These are phyloP conservation scores for Lecanosticta acicola DNA, from an alignment of 2,329 filamentous ascomycete genomes.

Conservation along the genomic window DNA sequence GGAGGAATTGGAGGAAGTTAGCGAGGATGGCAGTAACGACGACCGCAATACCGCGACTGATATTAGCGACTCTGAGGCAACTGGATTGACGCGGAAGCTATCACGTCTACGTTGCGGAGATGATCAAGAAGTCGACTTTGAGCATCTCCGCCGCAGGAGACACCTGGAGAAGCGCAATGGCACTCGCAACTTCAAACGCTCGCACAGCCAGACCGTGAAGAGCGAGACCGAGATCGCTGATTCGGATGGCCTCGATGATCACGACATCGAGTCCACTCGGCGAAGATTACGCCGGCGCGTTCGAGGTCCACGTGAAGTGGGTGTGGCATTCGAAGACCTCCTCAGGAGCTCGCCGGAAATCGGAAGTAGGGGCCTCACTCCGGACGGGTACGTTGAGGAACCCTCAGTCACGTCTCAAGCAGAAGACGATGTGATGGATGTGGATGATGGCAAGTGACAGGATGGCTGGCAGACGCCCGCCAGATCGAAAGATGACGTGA, in stretches of 20 bases:
- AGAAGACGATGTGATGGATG: neutral
- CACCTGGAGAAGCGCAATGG: conserved; percentile 37
- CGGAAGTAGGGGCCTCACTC: neutral
- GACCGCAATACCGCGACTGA: conserved; percentile 29
- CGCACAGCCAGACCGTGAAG: conserved; percentile 42
- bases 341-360: conserved; percentile 10
- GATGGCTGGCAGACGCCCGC: neutral
- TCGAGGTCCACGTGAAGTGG: conserved; percentile 33
- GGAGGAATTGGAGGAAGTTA: conserved; percentile 33
- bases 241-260: conserved; percentile 36
- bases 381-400: neutral
- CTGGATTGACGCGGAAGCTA: conserved; percentile 15
- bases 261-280: conserved; percentile 35
- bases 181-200: conserved; percentile 40
- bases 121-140: conserved; percentile 22
- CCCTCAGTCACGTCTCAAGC: neutral
- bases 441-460: neutral
- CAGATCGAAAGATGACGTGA: too few relatives aligned
- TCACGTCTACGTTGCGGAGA: conserved; percentile 22
- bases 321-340: conserved; percentile 9
- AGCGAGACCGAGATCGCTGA: conserved; percentile 41
- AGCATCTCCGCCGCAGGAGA: conserved; percentile 30
- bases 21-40: conserved; percentile 19
- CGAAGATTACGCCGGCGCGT: conserved; percentile 41
- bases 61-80: conserved; percentile 17